Conservation (phyloP, 345 rosid genomes). For the Laguncularia racemosa region DNA sequence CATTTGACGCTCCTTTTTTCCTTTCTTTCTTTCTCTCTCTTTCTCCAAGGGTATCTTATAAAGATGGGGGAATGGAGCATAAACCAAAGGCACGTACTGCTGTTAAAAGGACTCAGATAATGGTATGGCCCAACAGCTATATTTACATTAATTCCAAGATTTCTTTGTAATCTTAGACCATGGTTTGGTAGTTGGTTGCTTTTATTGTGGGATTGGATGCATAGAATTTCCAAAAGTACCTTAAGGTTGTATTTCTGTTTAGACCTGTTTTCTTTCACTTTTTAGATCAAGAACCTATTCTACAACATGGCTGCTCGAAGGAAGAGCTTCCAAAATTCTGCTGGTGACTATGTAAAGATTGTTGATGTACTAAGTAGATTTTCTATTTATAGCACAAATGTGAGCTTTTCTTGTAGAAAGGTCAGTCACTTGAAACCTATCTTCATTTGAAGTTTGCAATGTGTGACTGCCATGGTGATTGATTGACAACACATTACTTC, state of each 20-base stretch:
- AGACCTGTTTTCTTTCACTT: not conserved
- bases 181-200: too few relatives aligned
- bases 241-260: not conserved
- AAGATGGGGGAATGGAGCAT: conserved; percentile 84
- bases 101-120: conserved; percentile 94
- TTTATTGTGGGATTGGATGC: too few relatives aligned
- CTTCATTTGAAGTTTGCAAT: too few relatives aligned
- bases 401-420: conserved; percentile 93
- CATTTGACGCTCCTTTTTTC: not conserved
- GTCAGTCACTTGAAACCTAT: conserved; percentile 22
- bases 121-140: conserved; percentile 35
- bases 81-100: conserved; percentile 97
- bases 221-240: too few relatives aligned
- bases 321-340: conserved; percentile 84
- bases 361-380: conserved; percentile 82
- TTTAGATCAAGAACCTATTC: conserved; percentile 84
- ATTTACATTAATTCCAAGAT: not conserved
- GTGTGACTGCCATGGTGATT: not conserved
- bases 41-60: conserved; percentile 62
- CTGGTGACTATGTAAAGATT: conserved; percentile 84
- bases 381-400: conserved; percentile 70
- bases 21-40: not conserved
- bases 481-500: conserved; percentile 9
- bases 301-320: conserved; percentile 94
- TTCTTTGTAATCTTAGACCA: too few relatives aligned